Percentiles rank a stretch among this genome's conserved stretches.
phyloP scores from a whole-genome alignment of 2,329 filamentous ascomycete species.

The Fonsecaea multimorphosa region DNA sequence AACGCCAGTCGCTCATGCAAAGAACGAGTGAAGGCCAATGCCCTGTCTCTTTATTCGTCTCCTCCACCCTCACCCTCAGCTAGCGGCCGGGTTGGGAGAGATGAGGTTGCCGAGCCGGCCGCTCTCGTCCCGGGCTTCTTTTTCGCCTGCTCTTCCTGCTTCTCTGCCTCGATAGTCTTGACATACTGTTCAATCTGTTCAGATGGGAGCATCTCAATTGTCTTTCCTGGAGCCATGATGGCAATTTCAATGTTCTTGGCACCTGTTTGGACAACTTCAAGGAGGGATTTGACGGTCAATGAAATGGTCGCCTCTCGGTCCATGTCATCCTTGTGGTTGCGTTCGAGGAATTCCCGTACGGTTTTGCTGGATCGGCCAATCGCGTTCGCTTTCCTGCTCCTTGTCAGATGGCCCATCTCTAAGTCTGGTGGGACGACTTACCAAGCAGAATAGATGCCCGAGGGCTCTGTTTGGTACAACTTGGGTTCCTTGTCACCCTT shows the following conservation, averaged over 20 bases:
- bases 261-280: slow-evolving; percentile 97
- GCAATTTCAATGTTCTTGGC: slow-evolving; percentile 99
- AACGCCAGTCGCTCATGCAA: slow-evolving; percentile 40
- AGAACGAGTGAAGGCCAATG: slow-evolving; percentile 12
- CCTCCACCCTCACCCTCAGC: slow-evolving; percentile 51
- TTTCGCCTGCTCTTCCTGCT: slow-evolving; percentile 97
- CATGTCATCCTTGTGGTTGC: slow-evolving; percentile 99
- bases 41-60: slow-evolving; percentile 27
- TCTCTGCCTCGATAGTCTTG: slow-evolving; percentile 98
- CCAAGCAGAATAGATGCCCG: slow-evolving; percentile 99
- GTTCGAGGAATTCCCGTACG: slow-evolving; percentile 95
- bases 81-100: slow-evolving; percentile 69
- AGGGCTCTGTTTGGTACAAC: slow-evolving; percentile 98
- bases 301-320: slow-evolving; percentile 95
- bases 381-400: slow-evolving; percentile 91
- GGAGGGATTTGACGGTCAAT: slow-evolving; percentile 94
- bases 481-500: slow-evolving; percentile 85
- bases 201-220: slow-evolving; percentile 89
- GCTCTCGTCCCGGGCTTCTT: slow-evolving; percentile 76
- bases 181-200: slow-evolving; percentile 98
- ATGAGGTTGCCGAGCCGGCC: slow-evolving; percentile 58
- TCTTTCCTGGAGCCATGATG: slow-evolving; percentile 91
- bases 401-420: slow-evolving; percentile 35
- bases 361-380: slow-evolving; percentile 99
- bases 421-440: slow-evolving; percentile 54